Conservation (phyloP, 495 filamentous ascomycete genomes). For the Tricharina praecox region DNA sequence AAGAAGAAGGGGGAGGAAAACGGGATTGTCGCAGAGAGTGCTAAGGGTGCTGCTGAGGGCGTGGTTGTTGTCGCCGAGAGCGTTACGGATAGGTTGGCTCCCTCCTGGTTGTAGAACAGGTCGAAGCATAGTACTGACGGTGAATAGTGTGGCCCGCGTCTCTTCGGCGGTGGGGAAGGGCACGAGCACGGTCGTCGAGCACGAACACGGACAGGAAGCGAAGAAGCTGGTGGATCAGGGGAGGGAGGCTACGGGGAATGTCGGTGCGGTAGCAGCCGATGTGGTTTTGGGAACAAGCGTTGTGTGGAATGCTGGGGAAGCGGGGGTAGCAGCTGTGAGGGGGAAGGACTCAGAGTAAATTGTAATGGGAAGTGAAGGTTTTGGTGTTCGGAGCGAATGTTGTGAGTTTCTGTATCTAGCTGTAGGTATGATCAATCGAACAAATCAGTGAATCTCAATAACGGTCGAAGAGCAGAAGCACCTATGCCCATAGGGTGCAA, state of each 20-base stretch:
- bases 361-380: too few species aligned
- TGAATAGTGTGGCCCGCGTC: slow-evolving; percentile 4
- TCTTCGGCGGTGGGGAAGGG: slow-evolving; percentile 4
- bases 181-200: not conserved
- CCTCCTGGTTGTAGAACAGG: not conserved
- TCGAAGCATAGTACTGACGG: not conserved
- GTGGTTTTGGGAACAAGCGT: slow-evolving; percentile 11
- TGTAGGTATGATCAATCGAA: too few species aligned
- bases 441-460: too few species aligned
- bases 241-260: slow-evolving; percentile 5
- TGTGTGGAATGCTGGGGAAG: slow-evolving; percentile 15
- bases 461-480: too few species aligned
- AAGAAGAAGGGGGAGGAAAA: not conserved
- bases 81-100: slow-evolving; percentile 7
- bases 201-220: slow-evolving; percentile 10
- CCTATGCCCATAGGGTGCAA: too few species aligned
- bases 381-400: too few species aligned
- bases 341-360: slow-evolving; percentile 6
- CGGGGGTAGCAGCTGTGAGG: slow-evolving; percentile 11
- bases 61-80: not conserved
- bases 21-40: slow-evolving; percentile 9
- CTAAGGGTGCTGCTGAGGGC: slow-evolving; percentile 6
- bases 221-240: slow-evolving; percentile 9
- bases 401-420: too few species aligned
- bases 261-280: slow-evolving; percentile 3